These are phyloP conservation scores for Venturiaceae sp. DNA, from an alignment of 2,329 filamentous ascomycete genomes.

Conservation along the genomic window DNA sequence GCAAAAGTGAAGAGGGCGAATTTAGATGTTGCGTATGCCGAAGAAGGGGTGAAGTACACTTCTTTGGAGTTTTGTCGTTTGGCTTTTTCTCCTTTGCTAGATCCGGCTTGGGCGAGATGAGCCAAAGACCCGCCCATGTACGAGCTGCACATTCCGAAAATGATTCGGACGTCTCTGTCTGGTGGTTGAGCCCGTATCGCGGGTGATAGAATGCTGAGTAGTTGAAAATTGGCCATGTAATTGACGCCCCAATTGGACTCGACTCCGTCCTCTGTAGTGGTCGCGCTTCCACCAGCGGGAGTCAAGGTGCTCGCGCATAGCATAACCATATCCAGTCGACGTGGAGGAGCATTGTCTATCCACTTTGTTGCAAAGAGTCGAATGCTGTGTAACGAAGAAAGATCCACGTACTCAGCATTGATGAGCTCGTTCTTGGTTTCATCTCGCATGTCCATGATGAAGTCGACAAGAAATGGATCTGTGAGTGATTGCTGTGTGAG, in stretches of 20 bases:
- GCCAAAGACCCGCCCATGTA: slow-evolving; percentile 72
- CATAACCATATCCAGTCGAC: slow-evolving; percentile 82
- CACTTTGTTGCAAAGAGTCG: slow-evolving; percentile 92
- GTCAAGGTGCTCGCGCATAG: slow-evolving; percentile 75
- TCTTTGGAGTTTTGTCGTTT: slow-evolving; percentile 9
- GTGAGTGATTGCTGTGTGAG: slow-evolving; percentile 72
- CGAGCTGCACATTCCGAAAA: slow-evolving; percentile 78
- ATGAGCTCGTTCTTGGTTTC: slow-evolving; percentile 76
- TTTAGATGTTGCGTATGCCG: slow-evolving; percentile 39
- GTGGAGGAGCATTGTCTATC: slow-evolving; percentile 89
- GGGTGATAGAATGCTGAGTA: slow-evolving; percentile 83
- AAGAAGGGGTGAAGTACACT: slow-evolving; percentile 31
- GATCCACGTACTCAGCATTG: slow-evolving; percentile 90
- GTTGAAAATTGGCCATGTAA: slow-evolving; percentile 90
- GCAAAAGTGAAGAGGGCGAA: slow-evolving; percentile 85
- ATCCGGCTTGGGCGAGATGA: slow-evolving; percentile 36
- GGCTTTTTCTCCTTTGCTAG: slow-evolving; percentile 9
- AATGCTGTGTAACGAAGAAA: slow-evolving; percentile 80
- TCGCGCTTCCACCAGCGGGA: slow-evolving; percentile 51
- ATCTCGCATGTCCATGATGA: slow-evolving; percentile 76
- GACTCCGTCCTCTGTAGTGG: slow-evolving; percentile 64
- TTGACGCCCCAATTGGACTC: slow-evolving; percentile 93
- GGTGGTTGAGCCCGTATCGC: slow-evolving; percentile 85
- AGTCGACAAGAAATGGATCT: slow-evolving; percentile 86
- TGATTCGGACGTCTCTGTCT: slow-evolving; percentile 82